Evolutionary conservation across 306 rosid species (phyloP).

Genomic region (Fragaria vesca): DNA sequence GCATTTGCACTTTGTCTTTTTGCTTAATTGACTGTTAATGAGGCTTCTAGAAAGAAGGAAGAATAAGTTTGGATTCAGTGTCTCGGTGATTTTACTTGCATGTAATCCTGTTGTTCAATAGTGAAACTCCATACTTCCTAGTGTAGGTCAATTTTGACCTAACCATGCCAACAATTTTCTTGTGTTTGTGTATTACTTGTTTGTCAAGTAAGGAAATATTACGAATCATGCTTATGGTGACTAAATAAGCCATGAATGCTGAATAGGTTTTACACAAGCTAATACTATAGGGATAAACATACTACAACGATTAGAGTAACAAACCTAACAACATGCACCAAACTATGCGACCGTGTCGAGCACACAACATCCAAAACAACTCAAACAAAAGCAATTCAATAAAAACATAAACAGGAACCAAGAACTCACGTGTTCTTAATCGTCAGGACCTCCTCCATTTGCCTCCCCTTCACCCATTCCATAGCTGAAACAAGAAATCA

Average conservation of each 20-base stretch:
- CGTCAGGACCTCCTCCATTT: slow-evolving; percentile 74
- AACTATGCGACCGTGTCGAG: neutral
- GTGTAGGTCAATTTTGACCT: too few species aligned
- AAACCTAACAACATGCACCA: neutral
- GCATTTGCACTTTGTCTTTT: too few species aligned
- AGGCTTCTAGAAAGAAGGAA: too few species aligned
- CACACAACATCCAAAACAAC: neutral
- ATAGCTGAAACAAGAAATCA: slow-evolving; percentile 33
- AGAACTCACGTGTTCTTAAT: slow-evolving; percentile 71
- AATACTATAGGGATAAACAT: neutral
- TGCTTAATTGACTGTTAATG: too few species aligned
- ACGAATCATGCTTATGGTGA: too few species aligned
- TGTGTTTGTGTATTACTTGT: too few species aligned
- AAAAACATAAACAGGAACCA: neutral
- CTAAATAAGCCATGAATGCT: neutral
- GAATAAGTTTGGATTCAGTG: too few species aligned
- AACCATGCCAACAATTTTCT: too few species aligned
- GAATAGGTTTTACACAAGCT: neutral
- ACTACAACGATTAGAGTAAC: neutral
- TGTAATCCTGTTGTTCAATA: too few species aligned
- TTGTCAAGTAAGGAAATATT: too few species aligned
- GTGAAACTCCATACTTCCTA: too few species aligned
- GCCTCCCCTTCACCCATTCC: slow-evolving; percentile 89
- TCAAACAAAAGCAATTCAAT: neutral
- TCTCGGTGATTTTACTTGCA: too few species aligned